Evolutionary conservation across 2,329 filamentous ascomycete species (phyloP).

Genomic region (Shiraia bambusicola): DNA sequence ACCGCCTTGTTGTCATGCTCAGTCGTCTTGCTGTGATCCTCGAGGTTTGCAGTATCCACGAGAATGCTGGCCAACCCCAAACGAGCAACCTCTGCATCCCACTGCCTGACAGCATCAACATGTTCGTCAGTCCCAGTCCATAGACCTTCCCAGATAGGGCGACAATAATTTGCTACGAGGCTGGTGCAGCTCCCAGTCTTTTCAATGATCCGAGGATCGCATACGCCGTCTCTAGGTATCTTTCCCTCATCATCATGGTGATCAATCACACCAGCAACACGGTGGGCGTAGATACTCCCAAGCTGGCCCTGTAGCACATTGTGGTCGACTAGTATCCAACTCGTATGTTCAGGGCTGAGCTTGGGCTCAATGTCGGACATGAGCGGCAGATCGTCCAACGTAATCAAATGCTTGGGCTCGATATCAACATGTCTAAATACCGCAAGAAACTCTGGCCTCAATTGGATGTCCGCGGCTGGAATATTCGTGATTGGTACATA

Average conservation of each 20-base stretch:
- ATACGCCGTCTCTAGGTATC: conserved; percentile 51
- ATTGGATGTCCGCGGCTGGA: conserved; percentile 63
- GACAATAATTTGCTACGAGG: conserved; percentile 64
- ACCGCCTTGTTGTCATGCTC: conserved; percentile 61
- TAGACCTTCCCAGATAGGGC: conserved; percentile 58
- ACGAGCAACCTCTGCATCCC: conserved; percentile 63
- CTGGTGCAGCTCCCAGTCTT: conserved; percentile 73
- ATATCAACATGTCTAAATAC: conserved; percentile 65
- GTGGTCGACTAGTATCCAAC: conserved; percentile 78
- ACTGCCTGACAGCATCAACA: conserved; percentile 39
- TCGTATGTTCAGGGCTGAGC: conserved; percentile 58
- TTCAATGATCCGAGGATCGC: conserved; percentile 62
- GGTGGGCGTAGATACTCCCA: conserved; percentile 52
- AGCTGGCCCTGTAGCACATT: conserved; percentile 69
- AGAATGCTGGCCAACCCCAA: conserved; percentile 71
- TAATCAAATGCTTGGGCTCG: conserved; percentile 63
- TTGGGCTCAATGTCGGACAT: conserved; percentile 52
- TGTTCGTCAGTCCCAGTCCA: conserved; percentile 41
- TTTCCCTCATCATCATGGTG: conserved; percentile 73
- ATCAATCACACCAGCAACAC: conserved; percentile 69
- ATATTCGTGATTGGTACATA: conserved; percentile 76
- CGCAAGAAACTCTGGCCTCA: conserved; percentile 72
- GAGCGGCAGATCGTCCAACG: conserved; percentile 58
- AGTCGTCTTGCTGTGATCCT: conserved; percentile 62
- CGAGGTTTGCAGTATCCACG: conserved; percentile 70